These are phyloP conservation scores for Vinca minor DNA, from an alignment of 257 asterid species.

Conservation along the genomic window DNA sequence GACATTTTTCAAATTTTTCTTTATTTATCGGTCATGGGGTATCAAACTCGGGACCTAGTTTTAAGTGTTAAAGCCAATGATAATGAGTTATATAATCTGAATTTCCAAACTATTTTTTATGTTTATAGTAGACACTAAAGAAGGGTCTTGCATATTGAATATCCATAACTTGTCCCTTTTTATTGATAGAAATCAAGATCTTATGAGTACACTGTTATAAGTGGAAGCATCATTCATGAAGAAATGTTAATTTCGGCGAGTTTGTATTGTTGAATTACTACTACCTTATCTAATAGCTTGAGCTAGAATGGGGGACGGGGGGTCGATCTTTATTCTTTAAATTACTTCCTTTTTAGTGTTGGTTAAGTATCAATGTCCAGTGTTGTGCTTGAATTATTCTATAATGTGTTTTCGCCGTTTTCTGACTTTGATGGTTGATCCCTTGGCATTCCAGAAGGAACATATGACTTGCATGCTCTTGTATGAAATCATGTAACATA, in stretches of 20 bases:
- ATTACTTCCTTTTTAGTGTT: not conserved
- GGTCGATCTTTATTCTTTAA: not conserved
- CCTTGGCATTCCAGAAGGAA: not conserved
- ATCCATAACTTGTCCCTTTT: not conserved
- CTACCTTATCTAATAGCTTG: not conserved
- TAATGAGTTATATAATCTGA: too few species aligned
- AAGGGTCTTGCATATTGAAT: not conserved
- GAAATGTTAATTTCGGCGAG: not conserved
- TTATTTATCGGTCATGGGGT: too few species aligned
- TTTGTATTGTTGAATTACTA: not conserved
- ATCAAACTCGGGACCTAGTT: too few species aligned
- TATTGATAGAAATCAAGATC: not conserved
- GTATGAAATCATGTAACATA: constrained; percentile 1
- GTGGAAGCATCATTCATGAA: not conserved
- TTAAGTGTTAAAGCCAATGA: too few species aligned
- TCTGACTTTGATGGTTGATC: not conserved
- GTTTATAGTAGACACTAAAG: not conserved
- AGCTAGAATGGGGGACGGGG: not conserved
- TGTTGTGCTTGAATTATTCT: not conserved
- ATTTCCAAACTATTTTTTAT: not conserved
- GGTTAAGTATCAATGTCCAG: not conserved
- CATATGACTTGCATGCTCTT: not conserved
- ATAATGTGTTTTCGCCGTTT: not conserved
- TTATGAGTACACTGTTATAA: not conserved
- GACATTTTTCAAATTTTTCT: too few species aligned